A percentile compares a stretch with the other conserved stretches of the same genome.
These are phyloP conservation scores for Drechslerella coelobrocha DNA, from an alignment of 2,329 filamentous ascomycete genomes.

Conservation along the genomic window DNA sequence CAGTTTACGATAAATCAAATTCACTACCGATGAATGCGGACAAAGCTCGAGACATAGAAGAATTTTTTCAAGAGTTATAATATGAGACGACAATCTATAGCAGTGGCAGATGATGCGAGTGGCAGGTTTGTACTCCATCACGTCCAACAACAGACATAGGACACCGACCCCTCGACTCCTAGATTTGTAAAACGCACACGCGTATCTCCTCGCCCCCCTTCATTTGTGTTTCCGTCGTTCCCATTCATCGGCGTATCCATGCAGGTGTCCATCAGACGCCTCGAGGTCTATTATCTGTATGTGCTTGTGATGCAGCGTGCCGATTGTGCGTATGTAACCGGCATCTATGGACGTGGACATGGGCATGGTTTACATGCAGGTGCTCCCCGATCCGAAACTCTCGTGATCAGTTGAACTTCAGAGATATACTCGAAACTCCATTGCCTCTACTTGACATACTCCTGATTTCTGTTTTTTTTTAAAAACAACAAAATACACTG, in stretches of 20 bases:
- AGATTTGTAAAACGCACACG: constrained; percentile 36
- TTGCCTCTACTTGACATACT: neutral
- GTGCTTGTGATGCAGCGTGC: constrained; percentile 23
- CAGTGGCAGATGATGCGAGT: neutral
- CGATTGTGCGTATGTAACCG: constrained; percentile 21
- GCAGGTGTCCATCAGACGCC: constrained; percentile 25
- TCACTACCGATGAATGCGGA: no score
- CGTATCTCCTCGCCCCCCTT: neutral
- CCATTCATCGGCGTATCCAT: constrained; percentile 21
- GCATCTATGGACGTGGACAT: neutral
- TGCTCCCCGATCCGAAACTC: constrained; percentile 6
- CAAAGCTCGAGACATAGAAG: no score
- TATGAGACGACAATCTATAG: no score
- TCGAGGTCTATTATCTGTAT: constrained; percentile 8
- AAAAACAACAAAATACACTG: no score
- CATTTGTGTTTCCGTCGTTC: constrained; percentile 1
- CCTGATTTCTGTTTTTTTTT: neutral
- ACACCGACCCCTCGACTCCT: constrained; percentile 30
- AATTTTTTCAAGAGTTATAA: no score
- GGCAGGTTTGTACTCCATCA: neutral
- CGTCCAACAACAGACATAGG: neutral
- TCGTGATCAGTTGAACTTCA: neutral
- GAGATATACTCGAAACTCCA: neutral
- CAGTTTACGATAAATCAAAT: no score
- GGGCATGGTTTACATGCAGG: constrained; percentile 10